These are phyloP conservation scores for Ganoderma lingzhi DNA, from an alignment of 1,284 basidiomycete species.

Conservation along the genomic window DNA sequence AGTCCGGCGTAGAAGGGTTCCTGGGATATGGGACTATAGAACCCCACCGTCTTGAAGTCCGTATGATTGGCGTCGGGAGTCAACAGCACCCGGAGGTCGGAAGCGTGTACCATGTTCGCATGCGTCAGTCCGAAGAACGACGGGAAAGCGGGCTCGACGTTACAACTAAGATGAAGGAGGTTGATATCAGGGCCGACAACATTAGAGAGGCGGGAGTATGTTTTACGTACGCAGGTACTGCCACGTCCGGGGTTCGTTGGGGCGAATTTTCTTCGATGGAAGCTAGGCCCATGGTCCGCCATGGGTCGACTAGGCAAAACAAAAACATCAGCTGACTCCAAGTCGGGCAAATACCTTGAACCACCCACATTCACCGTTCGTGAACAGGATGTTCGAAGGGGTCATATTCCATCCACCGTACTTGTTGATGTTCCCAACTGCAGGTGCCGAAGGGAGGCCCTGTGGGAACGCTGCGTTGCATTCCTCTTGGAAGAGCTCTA, in stretches of 20 bases:
- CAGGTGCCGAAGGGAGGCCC: slow-evolving; percentile 49
- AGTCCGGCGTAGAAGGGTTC: slow-evolving; percentile 56
- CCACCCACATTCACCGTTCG: slow-evolving; percentile 57
- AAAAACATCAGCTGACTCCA: not conserved
- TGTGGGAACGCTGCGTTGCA: slow-evolving; percentile 50
- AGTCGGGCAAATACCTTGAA: not conserved
- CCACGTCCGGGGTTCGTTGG: slow-evolving; percentile 47
- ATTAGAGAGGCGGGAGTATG: not conserved
- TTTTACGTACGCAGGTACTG: slow-evolving; percentile 48
- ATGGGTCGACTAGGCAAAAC: slow-evolving; percentile 53
- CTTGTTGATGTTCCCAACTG: slow-evolving; percentile 53
- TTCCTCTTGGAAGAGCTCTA: slow-evolving; percentile 52
- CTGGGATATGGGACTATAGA: slow-evolving; percentile 55
- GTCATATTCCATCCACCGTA: slow-evolving; percentile 61
- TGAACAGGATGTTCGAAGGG: slow-evolving; percentile 55
- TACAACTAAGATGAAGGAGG: slow-evolving; percentile 45
- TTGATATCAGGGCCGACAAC: not conserved
- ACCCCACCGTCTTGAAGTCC: slow-evolving; percentile 57
- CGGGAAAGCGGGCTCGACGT: slow-evolving; percentile 41
- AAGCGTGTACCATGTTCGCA: slow-evolving; percentile 55
- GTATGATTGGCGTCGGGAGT: slow-evolving; percentile 55
- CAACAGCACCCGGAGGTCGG: slow-evolving; percentile 56
- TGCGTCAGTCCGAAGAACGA: slow-evolving; percentile 58
- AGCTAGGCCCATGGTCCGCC: slow-evolving; percentile 60
- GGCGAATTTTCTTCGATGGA: slow-evolving; percentile 58